These are phyloP conservation scores for Emergomyces pasteurianus DNA, from an alignment of 2,329 filamentous ascomycete genomes.

Conservation along the genomic window DNA sequence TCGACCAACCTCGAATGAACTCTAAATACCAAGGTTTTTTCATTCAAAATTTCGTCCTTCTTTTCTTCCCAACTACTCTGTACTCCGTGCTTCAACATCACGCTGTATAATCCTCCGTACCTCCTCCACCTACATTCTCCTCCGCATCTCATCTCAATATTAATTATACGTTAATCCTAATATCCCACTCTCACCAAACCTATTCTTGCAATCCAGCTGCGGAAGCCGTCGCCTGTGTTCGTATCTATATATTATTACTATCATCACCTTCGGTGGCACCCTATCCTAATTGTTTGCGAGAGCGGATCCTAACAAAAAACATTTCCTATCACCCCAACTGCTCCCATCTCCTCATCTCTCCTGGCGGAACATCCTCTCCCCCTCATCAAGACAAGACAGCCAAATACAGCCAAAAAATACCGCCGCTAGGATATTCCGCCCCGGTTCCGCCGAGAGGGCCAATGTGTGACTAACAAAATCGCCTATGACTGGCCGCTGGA, in stretches of 20 bases:
- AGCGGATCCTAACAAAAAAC: too few relatives aligned
- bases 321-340: not conserved
- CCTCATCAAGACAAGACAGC: not conserved
- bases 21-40: too few relatives aligned
- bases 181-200: not conserved
- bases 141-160: too few relatives aligned
- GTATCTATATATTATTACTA: not conserved
- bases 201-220: not conserved
- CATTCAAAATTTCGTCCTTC: too few relatives aligned
- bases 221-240: not conserved
- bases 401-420: not conserved
- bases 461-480: slow-evolving; percentile 6
- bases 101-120: too few relatives aligned
- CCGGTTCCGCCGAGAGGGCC: not conserved
- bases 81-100: too few relatives aligned
- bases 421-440: not conserved
- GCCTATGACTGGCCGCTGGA: slow-evolving; percentile 9
- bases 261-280: too few relatives aligned
- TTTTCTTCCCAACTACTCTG: too few relatives aligned
- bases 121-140: too few relatives aligned
- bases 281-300: too few relatives aligned
- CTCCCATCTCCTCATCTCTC: not conserved
- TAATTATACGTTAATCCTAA: not conserved
- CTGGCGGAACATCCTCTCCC: not conserved
- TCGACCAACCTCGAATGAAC: too few relatives aligned